A percentile compares a stretch with the other conserved stretches of the same genome.
Evolutionary conservation across 1,284 basidiomycete genomes (phyloP).

Genomic region (Naganishia albida): DNA sequence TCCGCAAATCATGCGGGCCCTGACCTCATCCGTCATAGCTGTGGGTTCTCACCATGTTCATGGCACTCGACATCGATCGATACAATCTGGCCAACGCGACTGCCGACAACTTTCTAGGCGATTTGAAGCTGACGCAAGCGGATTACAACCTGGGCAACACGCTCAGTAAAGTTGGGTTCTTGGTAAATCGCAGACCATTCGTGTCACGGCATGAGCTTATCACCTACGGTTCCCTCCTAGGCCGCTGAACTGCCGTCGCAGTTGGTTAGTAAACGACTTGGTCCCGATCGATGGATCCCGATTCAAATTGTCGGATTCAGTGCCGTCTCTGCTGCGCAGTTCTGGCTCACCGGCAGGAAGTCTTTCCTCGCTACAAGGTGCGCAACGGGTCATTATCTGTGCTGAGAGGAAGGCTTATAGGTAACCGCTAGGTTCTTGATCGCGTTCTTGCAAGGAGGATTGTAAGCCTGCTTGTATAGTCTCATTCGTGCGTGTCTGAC

Average conservation of each 20-base stretch:
- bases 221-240: neutral
- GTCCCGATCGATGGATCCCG: constrained; percentile 72
- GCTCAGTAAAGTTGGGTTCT: constrained; percentile 62
- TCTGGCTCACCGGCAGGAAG: constrained; percentile 62
- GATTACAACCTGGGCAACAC: constrained; percentile 62
- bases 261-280: constrained; percentile 68
- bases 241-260: constrained; percentile 62
- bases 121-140: constrained; percentile 53
- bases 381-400: constrained; percentile 29
- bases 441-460: constrained; percentile 52
- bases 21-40: constrained; percentile 6
- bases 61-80: constrained; percentile 58
- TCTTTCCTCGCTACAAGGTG: constrained; percentile 59
- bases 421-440: constrained; percentile 37
- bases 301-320: constrained; percentile 55
- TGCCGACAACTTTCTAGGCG: constrained; percentile 66
- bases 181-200: constrained; percentile 50
- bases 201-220: constrained; percentile 1
- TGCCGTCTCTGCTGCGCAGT: constrained; percentile 63
- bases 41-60: constrained; percentile 68
- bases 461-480: neutral
- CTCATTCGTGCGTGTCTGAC: neutral
- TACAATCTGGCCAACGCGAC: constrained; percentile 61
- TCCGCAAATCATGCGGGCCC: neutral
- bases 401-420: neutral